A percentile compares a stretch with the other conserved stretches of the same genome.
Evolutionary conservation across 2,329 filamentous ascomycete genomes (phyloP).

Genomic region (Colletotrichum paranaense): DNA sequence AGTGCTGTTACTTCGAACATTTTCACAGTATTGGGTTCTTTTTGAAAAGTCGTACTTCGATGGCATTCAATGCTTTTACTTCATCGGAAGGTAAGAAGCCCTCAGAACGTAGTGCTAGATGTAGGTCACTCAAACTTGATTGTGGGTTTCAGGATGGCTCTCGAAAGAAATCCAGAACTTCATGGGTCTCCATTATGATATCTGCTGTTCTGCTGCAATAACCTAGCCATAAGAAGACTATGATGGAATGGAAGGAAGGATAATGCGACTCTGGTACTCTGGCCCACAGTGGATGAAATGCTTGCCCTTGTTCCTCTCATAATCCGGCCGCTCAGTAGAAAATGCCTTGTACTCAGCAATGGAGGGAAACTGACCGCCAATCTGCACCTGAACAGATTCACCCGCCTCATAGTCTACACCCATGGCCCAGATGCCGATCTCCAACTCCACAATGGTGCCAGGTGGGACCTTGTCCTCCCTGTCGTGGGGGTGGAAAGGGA

Average conservation of each 20-base stretch:
- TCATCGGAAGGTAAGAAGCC: too few species aligned
- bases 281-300: slow-evolving; percentile 51
- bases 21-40: too few species aligned
- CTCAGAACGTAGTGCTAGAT: too few species aligned
- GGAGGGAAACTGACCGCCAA: slow-evolving; percentile 46
- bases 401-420: slow-evolving; percentile 57
- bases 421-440: slow-evolving; percentile 60
- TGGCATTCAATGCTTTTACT: too few species aligned
- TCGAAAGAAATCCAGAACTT: too few species aligned
- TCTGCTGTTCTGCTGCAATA: too few species aligned
- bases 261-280: slow-evolving; percentile 49
- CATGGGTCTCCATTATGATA: too few species aligned
- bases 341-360: slow-evolving; percentile 53
- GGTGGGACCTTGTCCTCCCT: slow-evolving; percentile 51
- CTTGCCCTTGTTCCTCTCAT: slow-evolving; percentile 52
- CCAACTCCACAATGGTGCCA: slow-evolving; percentile 55
- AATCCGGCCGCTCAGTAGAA: slow-evolving; percentile 49
- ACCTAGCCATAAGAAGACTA: not conserved
- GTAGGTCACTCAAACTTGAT: too few species aligned
- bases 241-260: slow-evolving; percentile 41
- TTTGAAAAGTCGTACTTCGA: too few species aligned
- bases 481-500: slow-evolving; percentile 50
- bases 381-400: slow-evolving; percentile 44
- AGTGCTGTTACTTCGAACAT: too few species aligned
- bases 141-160: too few species aligned